Base-by-base conservation (phyloP, 2,329 filamentous ascomycete genomes). In the Hypoxylon sp. region DNA sequence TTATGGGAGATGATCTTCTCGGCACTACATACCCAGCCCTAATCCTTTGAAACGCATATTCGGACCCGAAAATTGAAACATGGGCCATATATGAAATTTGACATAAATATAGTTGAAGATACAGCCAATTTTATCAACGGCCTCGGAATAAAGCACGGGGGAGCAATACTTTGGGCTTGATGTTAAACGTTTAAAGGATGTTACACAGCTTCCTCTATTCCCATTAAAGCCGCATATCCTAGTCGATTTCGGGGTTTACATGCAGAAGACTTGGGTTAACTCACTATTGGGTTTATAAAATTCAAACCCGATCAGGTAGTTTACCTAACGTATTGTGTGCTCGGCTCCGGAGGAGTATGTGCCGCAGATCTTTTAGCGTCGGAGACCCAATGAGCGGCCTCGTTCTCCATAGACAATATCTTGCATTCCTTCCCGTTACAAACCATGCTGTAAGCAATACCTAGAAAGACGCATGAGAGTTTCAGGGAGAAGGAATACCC, bases 381-480 rank as follows among this genome's bases (percentile, higher is more conserved):
- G 5, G 3, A 43, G 34, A 49, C n/a, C 66, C 66, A 69, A 69
- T 66, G 45, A 66, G n/a, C 36, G 19, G 41, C 55, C 50, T 45
- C 58, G 3, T 10, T 19, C 36, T 52, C 43, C 36, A 41, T 55
- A 4, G 30, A 50, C 17, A 48, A 52, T 51, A 38, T 57, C n/a
- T n/a, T n/a, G 53, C 53, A 59, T 46, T 65, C 66, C 63, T 66
- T 49, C 63, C 51, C 17, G 38, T 68, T 65, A 62, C 53, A 63
- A 63, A 63, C 46, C 11, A 45, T 36, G 19, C 46, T 55, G 63
- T 67, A 30, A 67, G 67, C 67, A 67, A n/a, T 13, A 30, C 45
- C 19, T 46, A 60, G 21, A 38, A 38, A 50, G 13, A 60, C 34
- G 63, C 63, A 62, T 59, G 34, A 45, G 19, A 48, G 68, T 70